Conservation (phyloP, 441 rosid genomes). For the Lepidium campestre region DNA sequence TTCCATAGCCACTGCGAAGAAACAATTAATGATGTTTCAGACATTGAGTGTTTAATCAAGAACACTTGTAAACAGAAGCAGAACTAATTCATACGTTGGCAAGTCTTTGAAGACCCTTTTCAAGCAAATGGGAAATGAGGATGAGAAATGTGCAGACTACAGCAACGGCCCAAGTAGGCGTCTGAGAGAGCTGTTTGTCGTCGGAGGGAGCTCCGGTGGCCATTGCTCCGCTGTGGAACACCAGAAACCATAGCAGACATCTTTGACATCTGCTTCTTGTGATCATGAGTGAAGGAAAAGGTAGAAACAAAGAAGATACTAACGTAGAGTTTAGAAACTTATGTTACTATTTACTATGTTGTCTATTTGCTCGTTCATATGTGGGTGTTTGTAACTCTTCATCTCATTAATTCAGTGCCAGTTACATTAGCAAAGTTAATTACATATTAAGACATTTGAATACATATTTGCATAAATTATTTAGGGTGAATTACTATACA, state of each 20-base stretch:
- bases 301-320: constrained; percentile 6
- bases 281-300: constrained; percentile 23
- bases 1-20: constrained; percentile 70
- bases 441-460: not conserved
- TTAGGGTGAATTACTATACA: too few species aligned
- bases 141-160: constrained; percentile 58
- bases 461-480: not conserved
- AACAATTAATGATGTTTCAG: constrained; percentile 9
- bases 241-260: constrained; percentile 14
- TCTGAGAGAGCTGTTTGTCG: constrained; percentile 55
- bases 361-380: too few species aligned
- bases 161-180: constrained; percentile 89
- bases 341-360: not conserved
- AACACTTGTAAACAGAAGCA: not conserved
- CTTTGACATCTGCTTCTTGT: not conserved
- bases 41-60: not conserved
- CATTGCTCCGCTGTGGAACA: constrained; percentile 8
- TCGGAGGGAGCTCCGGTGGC: constrained; percentile 21
- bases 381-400: too few species aligned
- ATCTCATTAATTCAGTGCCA: not conserved
- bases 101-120: constrained; percentile 55
- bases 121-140: constrained; percentile 53
- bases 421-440: constrained; percentile 8
- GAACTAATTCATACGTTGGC: constrained; percentile 31
- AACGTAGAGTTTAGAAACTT: constrained; percentile 12